Evolutionary conservation across 176 grass and related monocot genomes (phyloP), one percentile per base, ranked within the genome.

Genomic region (Cenchrus americanus): DNA sequence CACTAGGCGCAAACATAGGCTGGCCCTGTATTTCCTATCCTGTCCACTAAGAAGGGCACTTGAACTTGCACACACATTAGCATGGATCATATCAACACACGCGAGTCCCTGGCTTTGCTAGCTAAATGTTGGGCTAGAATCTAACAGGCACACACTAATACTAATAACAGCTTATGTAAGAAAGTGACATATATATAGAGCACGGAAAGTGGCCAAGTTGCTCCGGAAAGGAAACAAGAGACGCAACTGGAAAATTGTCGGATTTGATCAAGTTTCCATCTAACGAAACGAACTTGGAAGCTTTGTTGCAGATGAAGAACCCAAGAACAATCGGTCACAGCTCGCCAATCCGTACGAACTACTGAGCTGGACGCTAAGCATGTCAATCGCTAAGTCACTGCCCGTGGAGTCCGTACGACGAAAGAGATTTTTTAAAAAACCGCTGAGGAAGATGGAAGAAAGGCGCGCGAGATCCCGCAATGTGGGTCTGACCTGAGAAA

Each of bases 401-500:
- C 17, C 32, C 73, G n/a, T 63, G 10, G 80, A 55, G 72, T 88
- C 80, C 80, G 59, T 62, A 79, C 57, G 34, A 73, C 58, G 74
- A 65, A 48, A 83, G 5, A 27, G 48, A 26, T 57, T 79, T 66
- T 7, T 66, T 7, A 53, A 86, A 53, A 62, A 63, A 63, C 18
- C 8, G 14, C 1, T 17, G 42, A 32, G 51, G 44, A 47, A 77
- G 75, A 27, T 32, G 50, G 62, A 24, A 81, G 84, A 23, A 76
- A 82, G 18, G 73, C 10, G 6, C 14, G 71, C 80, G 66, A 59
- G 80, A 88, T 81, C 76, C 53, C 71, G 77, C 75, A 68, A 66
- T n/a, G 78, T 32, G 18, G 48, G 66, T 61, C 83, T 94, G 55
- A 94, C 92, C 94, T 90, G 80, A 71, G 59, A 90, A 21, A 54